Evolutionary conservation across 169 alveolate genomes (phyloP).

Genomic region (Eimeria praecox): DNA sequence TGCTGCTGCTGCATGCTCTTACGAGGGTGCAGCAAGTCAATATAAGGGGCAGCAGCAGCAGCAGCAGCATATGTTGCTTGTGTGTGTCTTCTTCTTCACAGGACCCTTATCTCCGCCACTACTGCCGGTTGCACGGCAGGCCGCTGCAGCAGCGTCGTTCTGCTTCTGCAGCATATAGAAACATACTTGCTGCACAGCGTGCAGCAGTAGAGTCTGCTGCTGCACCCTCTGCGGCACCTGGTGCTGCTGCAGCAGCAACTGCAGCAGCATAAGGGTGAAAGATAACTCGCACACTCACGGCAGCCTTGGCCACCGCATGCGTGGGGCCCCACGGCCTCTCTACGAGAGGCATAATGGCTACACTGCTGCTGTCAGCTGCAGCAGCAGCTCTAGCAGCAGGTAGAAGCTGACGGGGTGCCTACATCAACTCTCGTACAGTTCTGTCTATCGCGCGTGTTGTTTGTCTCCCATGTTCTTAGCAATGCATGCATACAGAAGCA

Average conservation of each 20-base stretch:
- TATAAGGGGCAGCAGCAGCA: not conserved
- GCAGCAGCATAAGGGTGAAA: not conserved
- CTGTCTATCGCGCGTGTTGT: not conserved
- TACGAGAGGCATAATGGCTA: not conserved
- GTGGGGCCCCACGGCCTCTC: not conserved
- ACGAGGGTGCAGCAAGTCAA: not conserved
- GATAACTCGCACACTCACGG: not conserved
- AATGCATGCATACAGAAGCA: not conserved
- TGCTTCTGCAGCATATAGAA: not conserved
- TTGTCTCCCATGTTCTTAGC: not conserved
- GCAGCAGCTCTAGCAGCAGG: not conserved
- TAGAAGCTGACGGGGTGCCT: not conserved
- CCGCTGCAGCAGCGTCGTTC: constrained; percentile 53
- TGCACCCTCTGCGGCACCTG: not conserved
- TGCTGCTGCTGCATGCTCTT: not conserved
- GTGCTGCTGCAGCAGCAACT: not conserved
- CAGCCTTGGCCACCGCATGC: not conserved
- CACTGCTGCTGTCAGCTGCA: not conserved
- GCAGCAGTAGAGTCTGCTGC: constrained; percentile 37
- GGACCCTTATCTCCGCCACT: constrained; percentile 30
- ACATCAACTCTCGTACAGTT: not conserved
- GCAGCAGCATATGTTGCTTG: not conserved
- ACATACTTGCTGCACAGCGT: not conserved
- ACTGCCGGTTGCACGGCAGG: constrained; percentile 33
- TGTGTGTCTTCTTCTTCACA: not conserved